Conservation (phyloP, 83 land plant genomes). For the Isoetes engelmannii region DNA sequence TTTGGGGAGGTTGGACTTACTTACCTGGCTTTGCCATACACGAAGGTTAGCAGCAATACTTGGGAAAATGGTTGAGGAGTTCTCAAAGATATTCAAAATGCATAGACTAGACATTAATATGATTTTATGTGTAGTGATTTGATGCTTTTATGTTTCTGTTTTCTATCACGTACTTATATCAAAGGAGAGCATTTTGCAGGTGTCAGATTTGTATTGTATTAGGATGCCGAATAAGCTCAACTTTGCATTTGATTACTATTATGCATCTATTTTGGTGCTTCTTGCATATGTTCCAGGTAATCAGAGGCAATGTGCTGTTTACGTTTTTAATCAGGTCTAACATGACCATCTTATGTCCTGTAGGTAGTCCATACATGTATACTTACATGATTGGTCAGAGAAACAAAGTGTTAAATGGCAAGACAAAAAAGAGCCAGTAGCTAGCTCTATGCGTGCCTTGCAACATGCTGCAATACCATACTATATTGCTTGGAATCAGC, state of each 20-base stretch:
- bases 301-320: background rate
- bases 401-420: constrained; percentile 66
- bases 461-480: too few relatives aligned
- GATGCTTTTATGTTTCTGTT: too few relatives aligned
- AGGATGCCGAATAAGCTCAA: constrained; percentile 92
- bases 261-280: constrained; percentile 49
- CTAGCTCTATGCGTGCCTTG: too few relatives aligned
- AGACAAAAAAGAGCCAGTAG: too few relatives aligned
- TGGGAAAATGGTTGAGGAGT: too few relatives aligned
- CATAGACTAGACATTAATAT: too few relatives aligned
- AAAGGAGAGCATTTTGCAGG: too few relatives aligned
- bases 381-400: constrained; percentile 70
- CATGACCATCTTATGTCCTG: too few relatives aligned
- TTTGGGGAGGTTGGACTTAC: constrained; percentile 8
- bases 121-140: too few relatives aligned
- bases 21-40: background rate
- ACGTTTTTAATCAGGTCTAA: background rate
- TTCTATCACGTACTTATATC: too few relatives aligned
- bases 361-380: constrained; percentile 82
- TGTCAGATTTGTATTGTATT: constrained; percentile 50
- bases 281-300: constrained; percentile 66
- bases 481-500: too few relatives aligned
- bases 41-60: constrained; percentile 7
- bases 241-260: constrained; percentile 72
- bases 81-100: too few relatives aligned